Base-by-base conservation (phyloP, 2,329 filamentous ascomycete species). In the Fusarium pininemorale region DNA sequence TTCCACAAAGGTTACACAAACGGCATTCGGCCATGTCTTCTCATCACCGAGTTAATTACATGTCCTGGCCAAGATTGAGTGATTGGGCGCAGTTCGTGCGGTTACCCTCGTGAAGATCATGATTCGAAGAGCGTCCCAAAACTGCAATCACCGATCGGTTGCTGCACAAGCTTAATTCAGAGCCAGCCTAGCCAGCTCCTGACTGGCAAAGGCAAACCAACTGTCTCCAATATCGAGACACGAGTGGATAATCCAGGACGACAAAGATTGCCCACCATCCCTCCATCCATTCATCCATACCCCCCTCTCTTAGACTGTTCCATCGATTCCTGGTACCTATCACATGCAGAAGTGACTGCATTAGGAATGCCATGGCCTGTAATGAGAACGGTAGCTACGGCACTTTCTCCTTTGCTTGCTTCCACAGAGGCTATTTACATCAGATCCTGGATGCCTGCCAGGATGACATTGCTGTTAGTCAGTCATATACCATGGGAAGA, bases 281-380 rank as follows among this genome's bases (percentile, higher is more conserved):
- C 30, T 30, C 30, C 30, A 30, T 30, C 30, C 30, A 30, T 30
- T 30, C 30, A 30, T 12, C 30, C 30, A 30, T 30, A 30, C 9
- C 30, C 30, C 30, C 12, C 30, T 30, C 30, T 30, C 4, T 30
- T 30, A 30, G 30, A 64, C 69, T 72, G 58, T 65, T 57, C 50
- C 38, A 44, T 50, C 48, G 22, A 54, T 59, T 50, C 51, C 69
- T 63, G 51, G 59, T 47, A 53, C 39, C 51, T 61, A 56, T 78
- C 72, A 65, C 63, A 70, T 77, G 75, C 76, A 77, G 66, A 69
- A 57, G 45, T 41, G 67, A 75, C 76, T 78, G 62, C 55, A 78
- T 78, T 69, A 32, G 76, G 75, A 78, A 73, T 77, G 72, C 74
- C 74, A 77, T 77, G 74, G 74, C 63, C 67, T 48, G 65, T 61